Conservation (phyloP, 192 early-diverging fungal genomes). For the Umbelopsis sp. region DNA sequence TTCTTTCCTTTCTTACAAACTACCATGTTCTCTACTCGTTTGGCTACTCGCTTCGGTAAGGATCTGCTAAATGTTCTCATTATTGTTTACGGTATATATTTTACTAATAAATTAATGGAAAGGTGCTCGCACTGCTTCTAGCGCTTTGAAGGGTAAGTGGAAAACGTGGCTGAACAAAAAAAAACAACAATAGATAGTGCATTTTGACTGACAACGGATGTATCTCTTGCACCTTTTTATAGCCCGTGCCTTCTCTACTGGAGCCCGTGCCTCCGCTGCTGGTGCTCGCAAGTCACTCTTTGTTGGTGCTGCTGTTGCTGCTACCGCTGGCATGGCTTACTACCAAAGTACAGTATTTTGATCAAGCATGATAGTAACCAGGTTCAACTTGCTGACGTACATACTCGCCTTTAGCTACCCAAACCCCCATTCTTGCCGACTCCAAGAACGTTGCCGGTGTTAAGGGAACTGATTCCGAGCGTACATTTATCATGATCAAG, state of each 20-base stretch:
- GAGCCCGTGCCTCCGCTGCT: slow-evolving; percentile 29
- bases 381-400: background rate
- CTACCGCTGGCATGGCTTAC: slow-evolving; percentile 27
- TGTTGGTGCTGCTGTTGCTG: slow-evolving; percentile 31
- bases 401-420: slow-evolving; percentile 24
- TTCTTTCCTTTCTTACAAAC: background rate
- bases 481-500: slow-evolving; percentile 69
- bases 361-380: background rate
- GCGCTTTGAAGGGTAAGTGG: background rate
- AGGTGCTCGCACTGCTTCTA: background rate
- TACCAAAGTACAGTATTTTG: slow-evolving; percentile 17
- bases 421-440: slow-evolving; percentile 34
- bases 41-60: slow-evolving; percentile 13
- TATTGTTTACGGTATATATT: no score
- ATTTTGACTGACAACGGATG: background rate
- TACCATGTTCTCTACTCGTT: slow-evolving; percentile 13
- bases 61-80: background rate
- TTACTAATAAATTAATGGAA: background rate
- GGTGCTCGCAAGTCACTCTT: slow-evolving; percentile 25
- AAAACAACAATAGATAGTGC: background rate
- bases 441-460: slow-evolving; percentile 48
- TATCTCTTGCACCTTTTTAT: background rate
- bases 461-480: slow-evolving; percentile 55
- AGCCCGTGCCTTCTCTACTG: slow-evolving; percentile 38
- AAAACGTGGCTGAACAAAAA: background rate